Conservation (phyloP, 805 yeast genomes). For the Wickerhamiella alocasiicola region DNA sequence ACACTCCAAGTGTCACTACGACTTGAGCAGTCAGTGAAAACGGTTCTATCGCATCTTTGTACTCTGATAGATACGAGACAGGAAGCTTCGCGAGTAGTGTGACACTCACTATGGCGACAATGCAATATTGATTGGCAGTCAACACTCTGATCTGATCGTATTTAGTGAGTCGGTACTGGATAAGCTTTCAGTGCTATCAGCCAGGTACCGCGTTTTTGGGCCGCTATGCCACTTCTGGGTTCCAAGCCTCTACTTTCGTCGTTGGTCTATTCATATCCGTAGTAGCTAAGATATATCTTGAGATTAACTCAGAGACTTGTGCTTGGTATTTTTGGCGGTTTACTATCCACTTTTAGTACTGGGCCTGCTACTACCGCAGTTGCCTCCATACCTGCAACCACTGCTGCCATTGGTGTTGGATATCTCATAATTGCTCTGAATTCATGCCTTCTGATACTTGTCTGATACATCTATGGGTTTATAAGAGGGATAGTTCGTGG, state of each 20-base stretch:
- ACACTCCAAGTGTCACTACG: too few species aligned
- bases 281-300: conserved; percentile 59
- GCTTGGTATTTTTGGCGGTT: conserved; percentile 41
- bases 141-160: too few species aligned
- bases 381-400: conserved; percentile 23
- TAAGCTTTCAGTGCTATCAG: conserved; percentile 49
- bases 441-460: conserved; percentile 75
- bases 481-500: conserved; percentile 85
- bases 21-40: too few species aligned
- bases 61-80: too few species aligned
- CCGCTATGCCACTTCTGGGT: conserved; percentile 25
- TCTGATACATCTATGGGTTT: conserved; percentile 78
- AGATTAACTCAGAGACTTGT: conserved; percentile 61
- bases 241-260: conserved; percentile 44
- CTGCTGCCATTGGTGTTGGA: conserved; percentile 62
- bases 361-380: conserved; percentile 15
- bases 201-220: conserved; percentile 41
- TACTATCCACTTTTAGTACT: conserved; percentile 35
- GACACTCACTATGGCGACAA: too few species aligned
- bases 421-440: conserved; percentile 54
- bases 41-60: too few species aligned
- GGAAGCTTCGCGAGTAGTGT: too few species aligned
- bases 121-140: too few species aligned
- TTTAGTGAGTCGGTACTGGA: conserved; percentile 55
- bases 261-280: conserved; percentile 66